These are phyloP conservation scores for Comarum palustre DNA, from an alignment of 306 rosid species.

Conservation along the genomic window DNA sequence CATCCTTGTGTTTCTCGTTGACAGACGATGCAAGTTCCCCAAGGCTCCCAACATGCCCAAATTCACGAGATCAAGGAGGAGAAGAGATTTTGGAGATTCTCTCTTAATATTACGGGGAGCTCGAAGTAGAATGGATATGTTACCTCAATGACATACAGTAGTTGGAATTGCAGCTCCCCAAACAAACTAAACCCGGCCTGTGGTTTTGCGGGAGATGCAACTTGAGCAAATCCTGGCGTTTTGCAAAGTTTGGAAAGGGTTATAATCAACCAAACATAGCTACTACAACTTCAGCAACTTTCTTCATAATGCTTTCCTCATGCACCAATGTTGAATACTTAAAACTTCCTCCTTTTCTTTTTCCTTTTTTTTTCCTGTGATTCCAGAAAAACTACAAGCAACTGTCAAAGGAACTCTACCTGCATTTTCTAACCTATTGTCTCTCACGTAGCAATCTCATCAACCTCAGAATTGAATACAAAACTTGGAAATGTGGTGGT, in stretches of 20 bases:
- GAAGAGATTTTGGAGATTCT: not conserved
- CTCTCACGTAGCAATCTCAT: conserved; percentile 58
- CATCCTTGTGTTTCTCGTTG: no score
- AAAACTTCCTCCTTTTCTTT: not conserved
- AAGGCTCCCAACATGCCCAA: no score
- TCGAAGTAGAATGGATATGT: not conserved
- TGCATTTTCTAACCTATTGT: conserved; percentile 14
- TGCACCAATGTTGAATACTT: not conserved
- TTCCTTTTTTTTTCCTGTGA: not conserved
- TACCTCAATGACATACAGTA: not conserved
- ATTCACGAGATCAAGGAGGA: no score
- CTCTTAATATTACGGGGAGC: no score
- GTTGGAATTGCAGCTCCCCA: not conserved
- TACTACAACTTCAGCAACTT: conserved; percentile 14
- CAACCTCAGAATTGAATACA: conserved; percentile 77
- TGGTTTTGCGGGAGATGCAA: not conserved
- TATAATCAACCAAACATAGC: conserved; percentile 12
- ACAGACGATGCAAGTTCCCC: no score
- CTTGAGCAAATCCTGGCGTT: not conserved
- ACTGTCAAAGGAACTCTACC: conserved; percentile 15
- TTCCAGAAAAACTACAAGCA: not conserved
- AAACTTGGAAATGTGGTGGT: conserved; percentile 91
- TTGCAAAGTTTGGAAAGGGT: not conserved
- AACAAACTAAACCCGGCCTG: not conserved
- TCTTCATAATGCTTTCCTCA: conserved; percentile 3